Base-by-base conservation (phyloP, 768 basidiomycete genomes). In the Leccinellum rugosiceps region DNA sequence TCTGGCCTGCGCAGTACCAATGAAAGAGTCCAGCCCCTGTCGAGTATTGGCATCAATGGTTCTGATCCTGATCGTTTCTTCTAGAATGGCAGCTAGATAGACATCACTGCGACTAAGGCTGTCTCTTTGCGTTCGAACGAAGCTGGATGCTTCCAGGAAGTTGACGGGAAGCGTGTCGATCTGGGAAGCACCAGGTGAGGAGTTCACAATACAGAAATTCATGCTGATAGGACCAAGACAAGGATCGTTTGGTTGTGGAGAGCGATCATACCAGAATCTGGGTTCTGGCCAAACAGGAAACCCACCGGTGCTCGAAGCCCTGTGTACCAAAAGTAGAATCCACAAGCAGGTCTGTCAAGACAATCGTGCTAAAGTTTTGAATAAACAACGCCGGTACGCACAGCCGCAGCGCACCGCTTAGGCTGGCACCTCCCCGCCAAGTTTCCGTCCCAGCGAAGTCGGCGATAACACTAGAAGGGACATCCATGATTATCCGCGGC, bases 31-130 rank as follows among this genome's bases (percentile, higher is more conserved):
- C 25, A 32, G 5, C 15, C 3, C 13, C 3, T 54, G 43, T 11
- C 23, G 38, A 14, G 15, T 3, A 15, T 48, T 8, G 10, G 15
- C 17, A 5, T 15, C 41, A n/a, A 58, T 53, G 0, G 46, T 11
- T 3, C 1, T 8, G 3, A 61, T 61, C 41, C 17, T 61, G 14
- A 57, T 6, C 30, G 58, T 32, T 49, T 63, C 62, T 1, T 55
- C 50, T 4, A 61, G 28, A 9, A 59, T 62, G 2, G 52, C 58
- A 7, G 60, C 52, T 13, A 65, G 58, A 43, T 15, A 51, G 7
- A 56, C 6, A 6, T 54, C 45, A 17, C 48, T 43, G 1, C 46
- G 31, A 4, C 32, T 19, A n/a, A 65, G 25, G 1, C 10, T 31
- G 17, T 30, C 45, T 44, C 15, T 57, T 19, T 44, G 34, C 1